Base-by-base conservation (phyloP, 495 filamentous ascomycete genomes). In the Haplographium delicatum region DNA sequence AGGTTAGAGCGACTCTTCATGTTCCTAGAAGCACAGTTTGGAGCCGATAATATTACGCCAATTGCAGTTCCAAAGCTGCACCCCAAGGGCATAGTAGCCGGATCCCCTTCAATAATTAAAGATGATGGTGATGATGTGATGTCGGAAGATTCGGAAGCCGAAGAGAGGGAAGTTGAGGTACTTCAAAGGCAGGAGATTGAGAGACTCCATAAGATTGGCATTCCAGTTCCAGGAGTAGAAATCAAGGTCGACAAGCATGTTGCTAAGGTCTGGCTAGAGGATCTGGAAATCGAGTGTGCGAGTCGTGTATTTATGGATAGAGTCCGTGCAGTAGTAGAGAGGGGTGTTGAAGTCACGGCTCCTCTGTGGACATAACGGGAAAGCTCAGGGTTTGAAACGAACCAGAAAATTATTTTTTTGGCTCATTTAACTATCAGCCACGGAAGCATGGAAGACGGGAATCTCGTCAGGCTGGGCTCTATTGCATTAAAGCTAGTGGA, bases 1-100 rank as follows among this genome's bases (percentile, higher is more conserved):
- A 84, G 88, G 23, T 76, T 97, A 37, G 72, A 80, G 22, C 85
- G 91, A 25, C 80, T 98, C 24, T 85, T 89, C 67, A 86, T 96
- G 80, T 95, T 97, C 74, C 84, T 98, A 20, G 94, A 98, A 69
- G 86, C 90, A 2, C 93, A 98, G 63, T 98, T 98, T 60, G 94
- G 93, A 34, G 73, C 78, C 16, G 78, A 88, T 41, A 82, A 87
- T 56, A 68, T 89, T 13, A 68, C 73, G 0, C 89, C 90, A 1
- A 84, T 97, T 57, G 74, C 81, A 20, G 73, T 74, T 0, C 88
- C 89, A 4, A 82, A 81, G 43, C 58, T 83, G 3, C 65, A 64
- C 5, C 35, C 64, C 0, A 37, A 52, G 10, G 25, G 19, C n/a
- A n/a, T 23, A 33, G 7, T 50, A 19, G 30, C 37, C 10, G 53